Conservation (phyloP, 768 basidiomycete genomes). For the Nidularia sp. region DNA sequence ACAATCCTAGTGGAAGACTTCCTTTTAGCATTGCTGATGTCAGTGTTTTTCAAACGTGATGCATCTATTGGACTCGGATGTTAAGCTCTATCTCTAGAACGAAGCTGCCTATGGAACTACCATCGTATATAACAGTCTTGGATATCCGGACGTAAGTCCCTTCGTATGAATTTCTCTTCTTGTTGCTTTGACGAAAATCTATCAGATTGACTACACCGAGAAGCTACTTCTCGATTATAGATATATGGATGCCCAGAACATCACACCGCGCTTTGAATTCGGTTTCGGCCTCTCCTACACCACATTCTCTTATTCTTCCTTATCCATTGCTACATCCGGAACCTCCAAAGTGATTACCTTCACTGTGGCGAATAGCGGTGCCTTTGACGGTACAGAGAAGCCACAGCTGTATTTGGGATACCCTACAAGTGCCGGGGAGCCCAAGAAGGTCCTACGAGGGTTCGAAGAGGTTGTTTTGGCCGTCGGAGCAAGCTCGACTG, state of each 20-base stretch:
- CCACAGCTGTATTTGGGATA: constrained; percentile 52
- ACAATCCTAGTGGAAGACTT: constrained; percentile 73
- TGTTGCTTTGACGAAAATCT: constrained; percentile 1
- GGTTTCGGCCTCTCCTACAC: constrained; percentile 77
- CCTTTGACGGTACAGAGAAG: constrained; percentile 45
- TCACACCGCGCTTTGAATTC: constrained; percentile 58
- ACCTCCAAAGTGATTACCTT: constrained; percentile 35
- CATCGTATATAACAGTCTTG: constrained; percentile 37
- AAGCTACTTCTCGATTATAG: constrained; percentile 64
- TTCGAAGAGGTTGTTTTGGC: constrained; percentile 43
- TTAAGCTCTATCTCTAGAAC: constrained; percentile 14
- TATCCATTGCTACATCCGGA: constrained; percentile 32
- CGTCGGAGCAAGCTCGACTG: constrained; percentile 27
- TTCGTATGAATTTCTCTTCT: constrained; percentile 8
- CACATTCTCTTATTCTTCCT: constrained; percentile 56
- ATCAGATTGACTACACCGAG: constrained; percentile 65
- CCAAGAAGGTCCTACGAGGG: constrained; percentile 44
- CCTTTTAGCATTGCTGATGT: constrained; percentile 74
- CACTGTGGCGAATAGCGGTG: constrained; percentile 43
- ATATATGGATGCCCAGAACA: constrained; percentile 51
- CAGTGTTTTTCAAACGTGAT: constrained; percentile 5
- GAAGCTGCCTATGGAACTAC: constrained; percentile 36
- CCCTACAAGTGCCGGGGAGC: constrained; percentile 41
- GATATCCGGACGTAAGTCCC: constrained; percentile 30
- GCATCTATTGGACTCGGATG: neutral